phyloP scores from a whole-genome alignment of 1,139 yeast genomes.

The Pneumocystis oryctolagi region DNA sequence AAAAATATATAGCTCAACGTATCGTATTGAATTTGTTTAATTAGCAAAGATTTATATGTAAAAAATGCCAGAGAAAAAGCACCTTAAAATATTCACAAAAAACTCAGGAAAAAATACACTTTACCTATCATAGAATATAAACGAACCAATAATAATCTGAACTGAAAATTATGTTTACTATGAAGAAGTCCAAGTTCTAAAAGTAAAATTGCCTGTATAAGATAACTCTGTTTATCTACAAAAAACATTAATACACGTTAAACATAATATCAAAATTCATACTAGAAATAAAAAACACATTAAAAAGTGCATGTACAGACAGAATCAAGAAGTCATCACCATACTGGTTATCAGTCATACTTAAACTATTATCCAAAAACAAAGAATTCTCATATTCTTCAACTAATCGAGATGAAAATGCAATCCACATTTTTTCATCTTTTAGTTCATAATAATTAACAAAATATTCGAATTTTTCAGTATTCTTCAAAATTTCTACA shows the following conservation, averaged over 20 bases:
- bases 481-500: slow-evolving; percentile 12
- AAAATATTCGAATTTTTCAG: slow-evolving; percentile 7
- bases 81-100: slow-evolving; percentile 19
- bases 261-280: not conserved
- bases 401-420: slow-evolving; percentile 25
- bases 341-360: slow-evolving; percentile 46
- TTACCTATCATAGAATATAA: slow-evolving; percentile 41
- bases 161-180: slow-evolving; percentile 52
- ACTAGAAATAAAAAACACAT: slow-evolving; percentile 1
- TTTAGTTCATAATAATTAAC: slow-evolving; percentile 11
- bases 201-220: slow-evolving; percentile 27
- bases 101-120: not conserved
- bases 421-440: slow-evolving; percentile 15
- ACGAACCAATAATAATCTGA: slow-evolving; percentile 56
- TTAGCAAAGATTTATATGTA: slow-evolving; percentile 41
- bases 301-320: slow-evolving; percentile 27
- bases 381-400: slow-evolving; percentile 26
- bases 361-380: slow-evolving; percentile 26
- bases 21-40: slow-evolving; percentile 70
- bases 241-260: not conserved
- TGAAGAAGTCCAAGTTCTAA: slow-evolving; percentile 35
- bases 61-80: slow-evolving; percentile 36
- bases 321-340: slow-evolving; percentile 52
- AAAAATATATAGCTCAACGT: slow-evolving; percentile 46
- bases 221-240: slow-evolving; percentile 13